Evolutionary conservation across 345 rosid species (phyloP).

Genomic region (Viola odorata): DNA sequence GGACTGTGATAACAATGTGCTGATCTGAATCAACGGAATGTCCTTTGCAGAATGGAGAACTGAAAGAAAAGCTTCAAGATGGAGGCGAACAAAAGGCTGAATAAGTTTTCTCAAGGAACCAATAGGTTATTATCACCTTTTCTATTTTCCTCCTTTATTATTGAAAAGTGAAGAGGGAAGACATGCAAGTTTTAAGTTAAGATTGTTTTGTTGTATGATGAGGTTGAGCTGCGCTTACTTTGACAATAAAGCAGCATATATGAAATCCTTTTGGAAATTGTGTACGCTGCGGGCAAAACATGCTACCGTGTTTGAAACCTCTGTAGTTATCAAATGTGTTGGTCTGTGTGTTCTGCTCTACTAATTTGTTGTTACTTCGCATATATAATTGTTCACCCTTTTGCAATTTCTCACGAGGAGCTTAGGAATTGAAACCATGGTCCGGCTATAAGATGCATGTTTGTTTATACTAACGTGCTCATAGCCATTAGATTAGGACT

Average conservation of each 20-base stretch:
- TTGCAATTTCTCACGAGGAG: too few relatives aligned
- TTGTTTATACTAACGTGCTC: too few relatives aligned
- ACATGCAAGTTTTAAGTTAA: neutral
- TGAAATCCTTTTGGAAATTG: too few relatives aligned
- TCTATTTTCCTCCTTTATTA: neutral
- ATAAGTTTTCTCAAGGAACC: neutral
- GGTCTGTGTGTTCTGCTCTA: too few relatives aligned
- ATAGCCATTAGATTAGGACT: too few relatives aligned
- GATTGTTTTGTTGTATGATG: neutral
- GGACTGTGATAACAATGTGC: neutral
- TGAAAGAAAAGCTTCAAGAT: slow-evolving; percentile 73
- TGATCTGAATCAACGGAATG: slow-evolving; percentile 1
- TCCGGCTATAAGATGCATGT: too few relatives aligned
- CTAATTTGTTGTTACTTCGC: too few relatives aligned
- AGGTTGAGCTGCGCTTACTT: neutral
- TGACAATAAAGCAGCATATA: neutral
- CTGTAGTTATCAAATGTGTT: too few relatives aligned
- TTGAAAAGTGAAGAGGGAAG: neutral
- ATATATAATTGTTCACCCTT: too few relatives aligned
- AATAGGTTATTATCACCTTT: neutral
- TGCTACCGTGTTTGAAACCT: too few relatives aligned
- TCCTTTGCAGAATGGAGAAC: slow-evolving; percentile 61
- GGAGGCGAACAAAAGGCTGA: slow-evolving; percentile 17
- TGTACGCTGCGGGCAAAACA: too few relatives aligned
- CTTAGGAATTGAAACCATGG: too few relatives aligned